phyloP scores from a whole-genome alignment of 2,329 filamentous ascomycete species.

The Fusarium torreyae region DNA sequence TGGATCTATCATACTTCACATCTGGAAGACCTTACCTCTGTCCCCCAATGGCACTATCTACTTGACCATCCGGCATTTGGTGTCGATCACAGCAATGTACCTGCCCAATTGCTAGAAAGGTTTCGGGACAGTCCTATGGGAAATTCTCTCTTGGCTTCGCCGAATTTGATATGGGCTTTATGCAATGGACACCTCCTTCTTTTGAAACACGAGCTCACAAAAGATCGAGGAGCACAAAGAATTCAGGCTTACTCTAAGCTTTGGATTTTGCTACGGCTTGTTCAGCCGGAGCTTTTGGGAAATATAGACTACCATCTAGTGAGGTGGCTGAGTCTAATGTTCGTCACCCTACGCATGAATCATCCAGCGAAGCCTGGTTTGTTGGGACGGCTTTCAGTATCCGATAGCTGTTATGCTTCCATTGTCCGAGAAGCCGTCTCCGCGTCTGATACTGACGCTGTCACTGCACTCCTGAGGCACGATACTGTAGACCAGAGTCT shows the following conservation, averaged over 20 bases:
- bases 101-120: no score
- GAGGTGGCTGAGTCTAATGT: background rate
- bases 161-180: background rate
- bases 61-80: background rate
- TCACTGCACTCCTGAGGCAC: background rate
- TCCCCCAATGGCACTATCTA: background rate
- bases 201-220: background rate
- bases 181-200: background rate
- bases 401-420: background rate
- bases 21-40: background rate
- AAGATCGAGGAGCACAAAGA: background rate
- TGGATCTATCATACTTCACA: background rate
- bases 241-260: background rate
- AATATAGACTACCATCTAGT: background rate
- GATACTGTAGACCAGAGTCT: background rate
- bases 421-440: background rate
- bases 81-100: fast-evolving
- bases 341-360: background rate
- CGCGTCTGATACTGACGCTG: background rate
- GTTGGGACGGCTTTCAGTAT: background rate
- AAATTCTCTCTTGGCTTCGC: no score
- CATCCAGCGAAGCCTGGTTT: background rate
- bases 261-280: background rate
- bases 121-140: no score
- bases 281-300: background rate